These are phyloP conservation scores for Cyclostephanos invisitatus DNA, from an alignment of 108 stramenopile species.

Conservation along the genomic window DNA sequence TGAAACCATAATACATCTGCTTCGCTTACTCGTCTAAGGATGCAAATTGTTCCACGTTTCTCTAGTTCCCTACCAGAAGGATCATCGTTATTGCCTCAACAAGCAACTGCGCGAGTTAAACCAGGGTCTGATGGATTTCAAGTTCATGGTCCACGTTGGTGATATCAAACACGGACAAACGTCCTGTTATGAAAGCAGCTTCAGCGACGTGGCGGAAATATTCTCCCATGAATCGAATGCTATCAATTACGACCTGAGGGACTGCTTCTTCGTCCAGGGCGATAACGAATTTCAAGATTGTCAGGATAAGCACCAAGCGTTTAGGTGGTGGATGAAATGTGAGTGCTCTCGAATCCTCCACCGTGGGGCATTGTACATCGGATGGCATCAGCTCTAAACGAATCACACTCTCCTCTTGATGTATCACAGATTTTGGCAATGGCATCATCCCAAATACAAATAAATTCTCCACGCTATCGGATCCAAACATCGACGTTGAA, in stretches of 20 bases:
- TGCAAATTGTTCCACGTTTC: too few species aligned
- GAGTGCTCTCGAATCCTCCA: neutral
- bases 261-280: constrained; percentile 32
- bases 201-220: constrained; percentile 10
- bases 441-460: constrained; percentile 20
- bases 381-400: neutral
- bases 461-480: constrained; percentile 32
- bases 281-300: constrained; percentile 45
- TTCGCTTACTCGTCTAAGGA: too few species aligned
- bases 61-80: constrained; percentile 15
- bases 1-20: neutral
- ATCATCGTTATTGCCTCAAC: constrained; percentile 18
- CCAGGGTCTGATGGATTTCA: constrained; percentile 12
- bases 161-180: constrained; percentile 7
- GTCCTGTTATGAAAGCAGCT: constrained; percentile 17
- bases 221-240: constrained; percentile 16
- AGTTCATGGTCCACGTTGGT: constrained; percentile 25
- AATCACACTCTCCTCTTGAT: neutral
- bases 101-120: constrained; percentile 14
- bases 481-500: constrained; percentile 15
- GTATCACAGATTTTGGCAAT: constrained; percentile 39
- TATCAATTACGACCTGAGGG: constrained; percentile 23
- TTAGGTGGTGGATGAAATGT: constrained; percentile 38
- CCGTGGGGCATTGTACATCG: neutral
- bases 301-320: constrained; percentile 16